Conservation (phyloP, 2,329 filamentous ascomycete species). For the Fusarium metavorans region DNA sequence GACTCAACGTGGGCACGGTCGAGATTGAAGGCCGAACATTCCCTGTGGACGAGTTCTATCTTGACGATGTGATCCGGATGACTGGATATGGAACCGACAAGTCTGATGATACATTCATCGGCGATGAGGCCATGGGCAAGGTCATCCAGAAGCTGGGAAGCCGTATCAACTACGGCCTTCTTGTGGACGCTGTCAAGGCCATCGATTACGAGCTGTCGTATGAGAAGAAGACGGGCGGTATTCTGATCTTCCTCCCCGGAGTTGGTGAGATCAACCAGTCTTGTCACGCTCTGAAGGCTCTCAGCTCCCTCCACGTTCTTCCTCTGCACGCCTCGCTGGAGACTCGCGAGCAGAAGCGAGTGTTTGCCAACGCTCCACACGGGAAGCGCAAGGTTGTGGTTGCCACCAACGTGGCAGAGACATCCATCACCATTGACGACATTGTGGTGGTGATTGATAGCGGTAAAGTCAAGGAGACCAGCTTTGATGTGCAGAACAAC, state of each 20-base stretch:
- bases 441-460: constrained; percentile 96
- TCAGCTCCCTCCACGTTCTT: constrained; percentile 77
- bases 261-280: constrained; percentile 91
- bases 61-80: constrained; percentile 86
- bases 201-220: constrained; percentile 82
- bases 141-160: constrained; percentile 79
- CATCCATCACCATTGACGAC: constrained; percentile 98
- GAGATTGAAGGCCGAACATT: constrained; percentile 93
- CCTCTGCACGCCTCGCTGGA: constrained; percentile 93
- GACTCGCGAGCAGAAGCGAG: constrained; percentile 86
- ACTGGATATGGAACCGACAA: constrained; percentile 78
- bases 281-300: constrained; percentile 77
- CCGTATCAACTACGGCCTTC: constrained; percentile 91
- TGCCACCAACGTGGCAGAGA: constrained; percentile 97
- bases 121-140: constrained; percentile 72
- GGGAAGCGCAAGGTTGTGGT: constrained; percentile 93
- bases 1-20: constrained; percentile 73
- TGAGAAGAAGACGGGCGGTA: constrained; percentile 78
- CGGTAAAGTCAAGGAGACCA: constrained; percentile 95
- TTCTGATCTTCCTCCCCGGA: constrained; percentile 95
- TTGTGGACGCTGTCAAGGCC: constrained; percentile 81
- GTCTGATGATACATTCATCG: constrained; percentile 58
- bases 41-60: constrained; percentile 90
- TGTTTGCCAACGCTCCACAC: constrained; percentile 80
- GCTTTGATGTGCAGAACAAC: constrained; percentile 90